These are phyloP conservation scores for Lactarius sanguifluus DNA, from an alignment of 768 basidiomycete species.

Conservation along the genomic window DNA sequence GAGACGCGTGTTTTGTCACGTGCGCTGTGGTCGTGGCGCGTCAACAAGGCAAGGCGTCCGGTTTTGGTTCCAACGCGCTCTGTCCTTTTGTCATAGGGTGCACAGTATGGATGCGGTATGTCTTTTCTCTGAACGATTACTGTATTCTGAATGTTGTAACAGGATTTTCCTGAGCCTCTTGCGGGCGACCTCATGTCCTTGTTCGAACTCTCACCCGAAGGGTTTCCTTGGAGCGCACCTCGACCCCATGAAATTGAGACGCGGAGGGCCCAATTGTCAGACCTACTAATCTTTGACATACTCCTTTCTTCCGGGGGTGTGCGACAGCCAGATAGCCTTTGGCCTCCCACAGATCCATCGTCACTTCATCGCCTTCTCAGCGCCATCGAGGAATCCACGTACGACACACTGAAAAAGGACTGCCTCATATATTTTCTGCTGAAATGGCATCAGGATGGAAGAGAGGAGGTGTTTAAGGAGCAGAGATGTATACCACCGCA, in stretches of 20 bases:
- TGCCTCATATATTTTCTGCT: slow-evolving; percentile 79
- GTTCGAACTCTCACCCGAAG: slow-evolving; percentile 53
- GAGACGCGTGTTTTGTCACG: neutral
- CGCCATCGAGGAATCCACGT: slow-evolving; percentile 59
- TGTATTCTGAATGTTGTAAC: slow-evolving; percentile 3
- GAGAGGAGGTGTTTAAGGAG: slow-evolving; percentile 50
- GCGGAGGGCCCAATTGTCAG: slow-evolving; percentile 59
- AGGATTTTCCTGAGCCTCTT: slow-evolving; percentile 19
- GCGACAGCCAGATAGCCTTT: slow-evolving; percentile 56
- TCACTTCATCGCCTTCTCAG: slow-evolving; percentile 57
- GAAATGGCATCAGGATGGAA: slow-evolving; percentile 72
- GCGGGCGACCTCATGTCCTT: slow-evolving; percentile 26
- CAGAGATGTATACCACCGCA: slow-evolving; percentile 72
- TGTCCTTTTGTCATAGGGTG: neutral
- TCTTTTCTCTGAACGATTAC: neutral
- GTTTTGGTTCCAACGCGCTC: neutral
- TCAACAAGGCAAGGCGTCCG: neutral
- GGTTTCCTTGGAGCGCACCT: slow-evolving; percentile 61
- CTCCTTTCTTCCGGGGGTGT: slow-evolving; percentile 67
- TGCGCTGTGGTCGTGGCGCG: neutral
- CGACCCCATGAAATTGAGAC: slow-evolving; percentile 57
- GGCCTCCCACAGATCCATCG: slow-evolving; percentile 61
- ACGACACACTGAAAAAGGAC: slow-evolving; percentile 77
- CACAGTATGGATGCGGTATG: slow-evolving; percentile 18
- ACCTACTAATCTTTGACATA: slow-evolving; percentile 71